A percentile compares a stretch with the other conserved stretches of the same genome.
Evolutionary conservation across 441 rosid genomes (phyloP).

Genomic region (Adansonia rubrostipa): DNA sequence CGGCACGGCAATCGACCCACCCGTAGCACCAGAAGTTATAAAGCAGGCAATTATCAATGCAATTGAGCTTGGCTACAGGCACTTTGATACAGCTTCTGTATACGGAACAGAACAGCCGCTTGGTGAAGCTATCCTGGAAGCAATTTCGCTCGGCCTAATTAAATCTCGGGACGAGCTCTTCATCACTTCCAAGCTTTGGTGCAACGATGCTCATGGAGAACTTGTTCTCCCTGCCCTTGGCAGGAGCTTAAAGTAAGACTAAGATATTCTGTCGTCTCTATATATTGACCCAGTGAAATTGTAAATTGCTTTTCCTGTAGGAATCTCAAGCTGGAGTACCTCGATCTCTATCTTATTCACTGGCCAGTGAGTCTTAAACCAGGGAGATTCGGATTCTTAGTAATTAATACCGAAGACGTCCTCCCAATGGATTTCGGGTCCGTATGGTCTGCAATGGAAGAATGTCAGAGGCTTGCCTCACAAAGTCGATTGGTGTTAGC

Average conservation of each 20-base stretch:
- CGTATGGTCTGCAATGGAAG: constrained; percentile 75
- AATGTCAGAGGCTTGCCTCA: constrained; percentile 56
- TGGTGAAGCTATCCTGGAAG: constrained; percentile 44
- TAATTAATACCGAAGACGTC: constrained; percentile 33
- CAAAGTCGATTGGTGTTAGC: constrained; percentile 68
- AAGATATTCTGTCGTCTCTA: not conserved
- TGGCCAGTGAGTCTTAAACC: constrained; percentile 54
- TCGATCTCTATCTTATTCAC: constrained; percentile 63
- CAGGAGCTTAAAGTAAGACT: constrained; percentile 39
- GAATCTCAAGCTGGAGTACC: constrained; percentile 52
- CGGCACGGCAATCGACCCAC: constrained; percentile 46
- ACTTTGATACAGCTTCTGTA: constrained; percentile 48
- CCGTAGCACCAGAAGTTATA: constrained; percentile 25
- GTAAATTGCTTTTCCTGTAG: constrained; percentile 26
- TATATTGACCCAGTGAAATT: not conserved
- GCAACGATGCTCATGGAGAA: constrained; percentile 35
- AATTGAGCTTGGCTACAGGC: constrained; percentile 48
- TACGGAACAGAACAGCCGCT: constrained; percentile 32
- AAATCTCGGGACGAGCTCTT: constrained; percentile 51
- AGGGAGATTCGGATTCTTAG: constrained; percentile 33
- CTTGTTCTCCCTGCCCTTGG: constrained; percentile 39
- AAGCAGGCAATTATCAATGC: constrained; percentile 43
- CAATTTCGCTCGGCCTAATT: constrained; percentile 39
- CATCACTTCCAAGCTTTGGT: constrained; percentile 57
- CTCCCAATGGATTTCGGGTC: constrained; percentile 48